Percentiles rank a stretch among this genome's conserved stretches.
Evolutionary conservation across 2,329 filamentous ascomycete genomes (phyloP).

Genomic region (Talaromyces sp.): DNA sequence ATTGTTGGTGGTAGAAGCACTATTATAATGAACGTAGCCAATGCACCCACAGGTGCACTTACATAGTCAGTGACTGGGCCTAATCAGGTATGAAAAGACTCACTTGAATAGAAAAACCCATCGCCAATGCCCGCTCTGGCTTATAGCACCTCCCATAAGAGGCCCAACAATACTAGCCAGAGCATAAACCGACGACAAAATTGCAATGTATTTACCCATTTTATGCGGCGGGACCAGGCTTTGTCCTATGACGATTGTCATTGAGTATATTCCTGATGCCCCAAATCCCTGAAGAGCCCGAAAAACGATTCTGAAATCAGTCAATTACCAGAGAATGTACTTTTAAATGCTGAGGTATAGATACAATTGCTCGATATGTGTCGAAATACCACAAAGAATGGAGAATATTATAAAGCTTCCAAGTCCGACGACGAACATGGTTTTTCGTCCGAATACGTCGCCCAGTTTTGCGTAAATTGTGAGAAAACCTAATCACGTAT

Average conservation of each 20-base stretch:
- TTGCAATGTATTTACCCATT: conserved; percentile 11
- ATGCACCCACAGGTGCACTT: conserved; percentile 3
- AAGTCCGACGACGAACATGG: conserved; percentile 33
- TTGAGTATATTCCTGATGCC: conserved; percentile 20
- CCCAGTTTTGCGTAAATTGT: conserved; percentile 43
- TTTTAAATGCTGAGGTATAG: neutral
- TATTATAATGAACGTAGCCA: neutral
- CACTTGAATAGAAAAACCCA: conserved; percentile 21
- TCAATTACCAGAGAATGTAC: neutral
- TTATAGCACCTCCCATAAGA: conserved; percentile 19
- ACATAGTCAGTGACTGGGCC: neutral
- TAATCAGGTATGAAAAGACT: neutral
- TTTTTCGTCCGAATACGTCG: conserved; percentile 43
- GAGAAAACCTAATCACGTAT: conserved; percentile 29
- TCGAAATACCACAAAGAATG: conserved; percentile 34
- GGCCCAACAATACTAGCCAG: conserved; percentile 16
- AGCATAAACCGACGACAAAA: conserved; percentile 12
- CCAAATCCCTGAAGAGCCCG: conserved; percentile 26
- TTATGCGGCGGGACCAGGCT: conserved; percentile 16
- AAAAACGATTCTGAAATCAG: conserved; percentile 17
- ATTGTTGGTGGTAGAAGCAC: neutral
- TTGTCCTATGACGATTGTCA: conserved; percentile 17
- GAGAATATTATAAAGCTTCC: conserved; percentile 39
- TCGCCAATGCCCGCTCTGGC: conserved; percentile 15
- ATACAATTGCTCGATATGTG: conserved; percentile 28